Base-by-base conservation (phyloP, 1,139 yeast genomes). In the Suhomyces panamericanus region DNA sequence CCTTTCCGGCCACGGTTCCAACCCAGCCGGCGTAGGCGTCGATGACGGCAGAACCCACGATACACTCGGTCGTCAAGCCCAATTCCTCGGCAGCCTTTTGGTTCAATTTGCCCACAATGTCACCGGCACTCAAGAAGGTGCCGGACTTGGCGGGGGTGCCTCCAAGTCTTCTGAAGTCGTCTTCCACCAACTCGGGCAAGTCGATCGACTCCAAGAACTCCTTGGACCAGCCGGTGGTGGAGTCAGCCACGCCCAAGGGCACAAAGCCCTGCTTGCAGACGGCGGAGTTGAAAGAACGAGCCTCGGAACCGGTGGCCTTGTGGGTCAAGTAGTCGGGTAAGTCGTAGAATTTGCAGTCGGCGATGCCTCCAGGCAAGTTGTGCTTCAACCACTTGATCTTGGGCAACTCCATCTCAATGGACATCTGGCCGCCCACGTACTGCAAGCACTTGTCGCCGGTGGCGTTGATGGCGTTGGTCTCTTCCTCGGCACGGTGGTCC, bases 1-100 rank as follows among this genome's bases (percentile, higher is more conserved):
- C 81, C 56, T 83, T 82, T 2, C 95, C 96, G 27, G 97, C 99
- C 46, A 91, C 96, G 0, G 99, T 93, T 46, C 99, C 99, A 47
- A 93, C 81, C 98, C 98, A 93, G 42, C 99, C 99, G 9, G 98
- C 96, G 60, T 93, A 93, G 11, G 98, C 98, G 64, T 93, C 99
- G 59, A 93, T 93, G 31, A 93, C 96, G 56, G 96, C 97, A 2
- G 95, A 83, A 7, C 96, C 97, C 34, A 93, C 98, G 33, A 83
- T 81, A 67, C 95, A 87, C 44, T 78, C 77, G 24, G 85, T 77
- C 11, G 93, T 78, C 51, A 93, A 76, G 3, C 98, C 98, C 59
- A 93, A 74, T 44, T 88, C 90, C 38, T 76, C 78, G n/a, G 97
- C 97, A 2, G 96, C 80, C 40, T 69, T 58, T 15, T 70, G 68